Conservation (phyloP, 495 filamentous ascomycete species). For the Pyronema domesticum region DNA sequence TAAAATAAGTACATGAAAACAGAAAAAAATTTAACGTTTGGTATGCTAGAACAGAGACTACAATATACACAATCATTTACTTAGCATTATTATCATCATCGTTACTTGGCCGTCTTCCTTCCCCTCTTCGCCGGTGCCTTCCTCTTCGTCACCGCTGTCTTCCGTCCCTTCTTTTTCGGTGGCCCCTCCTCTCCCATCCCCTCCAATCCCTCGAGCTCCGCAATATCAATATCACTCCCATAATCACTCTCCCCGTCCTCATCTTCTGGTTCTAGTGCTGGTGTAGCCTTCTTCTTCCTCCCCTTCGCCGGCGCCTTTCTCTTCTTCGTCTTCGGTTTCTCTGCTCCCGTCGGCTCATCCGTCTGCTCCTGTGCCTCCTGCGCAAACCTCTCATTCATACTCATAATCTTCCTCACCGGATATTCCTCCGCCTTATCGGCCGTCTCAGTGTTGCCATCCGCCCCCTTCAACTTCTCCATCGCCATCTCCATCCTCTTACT, state of each 20-base stretch:
- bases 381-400: constrained; percentile 4
- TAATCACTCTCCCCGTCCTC: constrained; percentile 21
- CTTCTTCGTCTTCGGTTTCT: constrained; percentile 7
- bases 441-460: constrained; percentile 7
- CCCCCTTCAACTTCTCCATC: constrained; percentile 40
- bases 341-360: background rate
- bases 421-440: background rate
- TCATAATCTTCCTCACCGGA: constrained; percentile 6
- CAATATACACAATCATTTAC: too few relatives aligned
- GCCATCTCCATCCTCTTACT: constrained; percentile 76
- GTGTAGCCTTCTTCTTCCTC: background rate
- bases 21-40: too few relatives aligned
- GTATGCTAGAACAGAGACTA: too few relatives aligned
- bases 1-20: too few relatives aligned
- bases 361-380: background rate
- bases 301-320: constrained; percentile 6
- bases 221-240: constrained; percentile 2
- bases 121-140: background rate
- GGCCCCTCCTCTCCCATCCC: background rate
- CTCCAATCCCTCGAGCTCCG: constrained; percentile 1
- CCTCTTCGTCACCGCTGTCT: background rate
- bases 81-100: background rate
- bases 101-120: background rate
- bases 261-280: background rate
- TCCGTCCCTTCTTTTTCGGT: background rate